Conservation (phyloP, 768 basidiomycete species). For the Hericium alpestre region DNA sequence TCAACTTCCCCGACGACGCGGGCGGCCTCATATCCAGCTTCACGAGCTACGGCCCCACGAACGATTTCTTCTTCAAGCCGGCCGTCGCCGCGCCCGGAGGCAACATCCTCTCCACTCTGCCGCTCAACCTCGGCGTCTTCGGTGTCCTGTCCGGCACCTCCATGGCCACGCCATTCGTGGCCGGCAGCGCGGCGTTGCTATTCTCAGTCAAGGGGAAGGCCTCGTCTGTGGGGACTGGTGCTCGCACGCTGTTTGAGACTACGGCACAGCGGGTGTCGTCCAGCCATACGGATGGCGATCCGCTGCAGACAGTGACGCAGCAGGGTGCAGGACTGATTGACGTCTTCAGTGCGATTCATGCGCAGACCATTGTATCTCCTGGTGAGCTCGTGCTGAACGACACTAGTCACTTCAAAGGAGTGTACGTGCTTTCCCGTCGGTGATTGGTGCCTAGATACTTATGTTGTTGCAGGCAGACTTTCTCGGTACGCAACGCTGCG, state of each 20-base stretch:
- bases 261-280: neutral
- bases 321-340: constrained; percentile 42
- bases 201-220: neutral
- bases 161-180: constrained; percentile 22
- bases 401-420: constrained; percentile 40
- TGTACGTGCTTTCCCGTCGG: constrained; percentile 21
- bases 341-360: constrained; percentile 45
- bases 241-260: neutral
- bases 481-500: constrained; percentile 43
- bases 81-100: constrained; percentile 44
- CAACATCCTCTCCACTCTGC: constrained; percentile 37
- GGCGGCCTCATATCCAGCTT: constrained; percentile 50
- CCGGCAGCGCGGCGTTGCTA: constrained; percentile 8
- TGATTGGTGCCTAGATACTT: neutral
- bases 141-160: constrained; percentile 34
- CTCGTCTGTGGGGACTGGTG: neutral
- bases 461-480: constrained; percentile 28
- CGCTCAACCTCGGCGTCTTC: constrained; percentile 29
- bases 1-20: constrained; percentile 35
- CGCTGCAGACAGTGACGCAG: constrained; percentile 40
- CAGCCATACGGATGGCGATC: constrained; percentile 34
- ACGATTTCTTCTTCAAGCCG: constrained; percentile 50
- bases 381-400: constrained; percentile 55
- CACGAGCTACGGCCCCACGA: constrained; percentile 48
- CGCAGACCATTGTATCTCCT: constrained; percentile 41